phyloP scores from a whole-genome alignment of 140 eudicot genomes.

The Eryngium alpinum region DNA sequence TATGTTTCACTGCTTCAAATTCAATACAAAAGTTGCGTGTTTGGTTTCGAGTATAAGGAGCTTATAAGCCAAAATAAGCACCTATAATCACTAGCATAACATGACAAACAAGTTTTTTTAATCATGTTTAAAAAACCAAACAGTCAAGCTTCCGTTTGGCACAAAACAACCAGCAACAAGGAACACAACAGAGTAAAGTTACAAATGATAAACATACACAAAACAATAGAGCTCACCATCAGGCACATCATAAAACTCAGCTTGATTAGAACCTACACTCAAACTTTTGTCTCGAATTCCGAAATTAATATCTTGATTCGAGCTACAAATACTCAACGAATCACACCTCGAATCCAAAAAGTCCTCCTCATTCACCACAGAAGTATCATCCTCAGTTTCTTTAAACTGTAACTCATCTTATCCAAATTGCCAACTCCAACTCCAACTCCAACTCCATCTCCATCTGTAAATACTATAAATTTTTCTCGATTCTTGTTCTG shows the following conservation, averaged over 20 bases:
- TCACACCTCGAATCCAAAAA: constrained; percentile 45
- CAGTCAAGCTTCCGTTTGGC: no score
- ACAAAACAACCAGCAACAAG: no score
- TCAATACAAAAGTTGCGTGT: neutral
- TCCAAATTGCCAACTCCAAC: no score
- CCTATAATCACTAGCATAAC: no score
- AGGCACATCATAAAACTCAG: constrained; percentile 67
- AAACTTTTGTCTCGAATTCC: constrained; percentile 32
- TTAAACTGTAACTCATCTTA: constrained; percentile 15
- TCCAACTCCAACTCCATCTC: no score
- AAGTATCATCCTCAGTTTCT: constrained; percentile 16
- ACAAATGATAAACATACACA: neutral
- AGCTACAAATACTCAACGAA: constrained; percentile 38
- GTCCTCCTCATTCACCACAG: constrained; percentile 22
- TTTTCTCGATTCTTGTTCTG: no score
- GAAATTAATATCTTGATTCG: constrained; percentile 25
- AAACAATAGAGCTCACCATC: constrained; percentile 39
- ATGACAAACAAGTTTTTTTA: no score
- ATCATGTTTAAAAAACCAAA: no score
- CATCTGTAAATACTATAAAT: no score
- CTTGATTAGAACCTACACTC: constrained; percentile 50
- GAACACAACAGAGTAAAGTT: neutral
- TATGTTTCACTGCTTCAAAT: neutral
- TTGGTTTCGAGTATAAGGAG: no score
- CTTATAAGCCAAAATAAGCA: no score